These are phyloP conservation scores for Podochytrium sp. DNA, from an alignment of 192 early-diverging fungal species.

Conservation along the genomic window DNA sequence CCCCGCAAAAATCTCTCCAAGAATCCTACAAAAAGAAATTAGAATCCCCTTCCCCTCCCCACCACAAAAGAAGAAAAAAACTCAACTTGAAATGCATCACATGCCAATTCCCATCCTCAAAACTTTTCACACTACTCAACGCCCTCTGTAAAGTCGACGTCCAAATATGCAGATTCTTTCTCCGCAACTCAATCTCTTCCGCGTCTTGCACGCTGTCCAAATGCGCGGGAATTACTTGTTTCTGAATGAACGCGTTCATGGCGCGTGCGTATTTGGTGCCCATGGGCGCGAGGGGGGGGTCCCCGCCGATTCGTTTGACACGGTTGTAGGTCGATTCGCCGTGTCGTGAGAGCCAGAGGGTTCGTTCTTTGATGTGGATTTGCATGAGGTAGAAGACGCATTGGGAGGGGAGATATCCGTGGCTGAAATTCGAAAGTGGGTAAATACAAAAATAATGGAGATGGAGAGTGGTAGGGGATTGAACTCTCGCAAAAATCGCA, in stretches of 20 bases:
- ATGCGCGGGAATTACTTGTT: conserved; percentile 5
- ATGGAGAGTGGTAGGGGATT: too few relatives aligned
- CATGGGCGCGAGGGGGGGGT: conserved; percentile 73
- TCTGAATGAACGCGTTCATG: conserved; percentile 74
- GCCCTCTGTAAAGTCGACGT: conserved; percentile 86
- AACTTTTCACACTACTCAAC: conserved; percentile 80
- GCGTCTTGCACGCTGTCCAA: conserved; percentile 6
- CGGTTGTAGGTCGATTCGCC: conserved; percentile 88
- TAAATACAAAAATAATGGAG: too few relatives aligned
- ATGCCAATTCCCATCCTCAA: conserved; percentile 79
- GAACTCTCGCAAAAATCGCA: too few relatives aligned
- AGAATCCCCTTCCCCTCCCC: neutral
- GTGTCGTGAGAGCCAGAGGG: conserved; percentile 92
- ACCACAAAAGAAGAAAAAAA: neutral
- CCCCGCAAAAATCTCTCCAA: conserved; percentile 96
- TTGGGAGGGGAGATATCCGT: conserved; percentile 90
- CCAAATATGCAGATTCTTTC: conserved; percentile 66
- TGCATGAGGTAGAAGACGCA: conserved; percentile 99
- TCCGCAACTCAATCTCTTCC: conserved; percentile 6
- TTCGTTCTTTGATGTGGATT: conserved; percentile 82
- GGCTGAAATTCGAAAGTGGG: too few relatives aligned
- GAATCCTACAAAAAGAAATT: conserved; percentile 65
- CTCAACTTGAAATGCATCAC: conserved; percentile 61
- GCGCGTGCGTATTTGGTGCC: conserved; percentile 77
- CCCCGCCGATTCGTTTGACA: conserved; percentile 84